A percentile compares a stretch with the other conserved stretches of the same genome.
Evolutionary conservation across 495 filamentous ascomycete species (phyloP).

Genomic region (Pseudomonodictys pantanalensis): DNA sequence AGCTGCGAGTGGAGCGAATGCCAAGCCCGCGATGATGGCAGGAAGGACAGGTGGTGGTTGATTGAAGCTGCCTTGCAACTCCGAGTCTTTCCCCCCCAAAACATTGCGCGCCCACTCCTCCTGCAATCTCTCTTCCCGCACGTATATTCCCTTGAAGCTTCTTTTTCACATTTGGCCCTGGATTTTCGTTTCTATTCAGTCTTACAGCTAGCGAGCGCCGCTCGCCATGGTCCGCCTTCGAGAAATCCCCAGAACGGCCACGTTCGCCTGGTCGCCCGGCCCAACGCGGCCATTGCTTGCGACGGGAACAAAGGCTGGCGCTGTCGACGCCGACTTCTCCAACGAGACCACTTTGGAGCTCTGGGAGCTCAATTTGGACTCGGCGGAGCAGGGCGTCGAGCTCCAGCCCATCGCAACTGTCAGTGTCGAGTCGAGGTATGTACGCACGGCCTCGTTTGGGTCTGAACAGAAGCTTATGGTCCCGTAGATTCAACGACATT

Average conservation of each 20-base stretch:
- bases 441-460: not conserved
- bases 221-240: slow-evolving; percentile 85
- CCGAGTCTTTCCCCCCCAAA: not conserved
- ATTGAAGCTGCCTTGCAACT: not conserved
- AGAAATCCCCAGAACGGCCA: slow-evolving; percentile 92
- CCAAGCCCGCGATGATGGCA: slow-evolving; percentile 20
- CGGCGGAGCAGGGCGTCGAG: slow-evolving; percentile 69
- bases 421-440: slow-evolving; percentile 83
- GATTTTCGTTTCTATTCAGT: slow-evolving; percentile 31
- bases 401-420: slow-evolving; percentile 81
- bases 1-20: not conserved
- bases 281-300: slow-evolving; percentile 73
- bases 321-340: slow-evolving; percentile 95
- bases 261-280: slow-evolving; percentile 92
- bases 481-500: slow-evolving; percentile 85
- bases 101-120: slow-evolving; percentile 11
- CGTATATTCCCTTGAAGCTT: slow-evolving; percentile 19
- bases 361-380: slow-evolving; percentile 85
- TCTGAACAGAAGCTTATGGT: not conserved
- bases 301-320: slow-evolving; percentile 92
- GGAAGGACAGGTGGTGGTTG: slow-evolving; percentile 21
- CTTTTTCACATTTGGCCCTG: slow-evolving; percentile 30
- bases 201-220: slow-evolving; percentile 27
- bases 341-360: slow-evolving; percentile 95
- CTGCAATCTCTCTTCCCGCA: not conserved